A percentile compares a stretch with the other conserved stretches of the same genome.
Conservation (phyloP, 805 yeast genomes). For the Hanseniaspora opuntiae region DNA sequence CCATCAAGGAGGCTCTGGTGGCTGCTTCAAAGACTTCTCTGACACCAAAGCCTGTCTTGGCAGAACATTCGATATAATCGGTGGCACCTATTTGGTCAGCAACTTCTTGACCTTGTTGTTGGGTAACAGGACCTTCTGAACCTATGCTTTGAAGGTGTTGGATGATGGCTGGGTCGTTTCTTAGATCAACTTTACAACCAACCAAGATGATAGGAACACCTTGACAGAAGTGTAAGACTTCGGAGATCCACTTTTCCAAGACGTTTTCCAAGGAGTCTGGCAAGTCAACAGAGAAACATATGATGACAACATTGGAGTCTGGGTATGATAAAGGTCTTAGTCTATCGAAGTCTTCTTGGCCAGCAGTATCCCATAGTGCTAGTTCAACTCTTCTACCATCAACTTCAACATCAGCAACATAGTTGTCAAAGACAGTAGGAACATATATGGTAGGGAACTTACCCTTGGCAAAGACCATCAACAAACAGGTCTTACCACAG, state of each 20-base stretch:
- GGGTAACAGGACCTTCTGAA: constrained; percentile 22
- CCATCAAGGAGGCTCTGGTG: constrained; percentile 64
- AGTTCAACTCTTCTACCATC: constrained; percentile 85
- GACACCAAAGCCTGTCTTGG: constrained; percentile 83
- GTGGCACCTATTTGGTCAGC: constrained; percentile 72
- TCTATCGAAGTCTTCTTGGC: constrained; percentile 95
- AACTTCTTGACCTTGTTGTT: constrained; percentile 45
- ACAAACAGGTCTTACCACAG: constrained; percentile 87
- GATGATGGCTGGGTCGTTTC: constrained; percentile 66
- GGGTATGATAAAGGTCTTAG: constrained; percentile 82
- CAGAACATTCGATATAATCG: constrained; percentile 70
- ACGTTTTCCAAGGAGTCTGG: constrained; percentile 85
- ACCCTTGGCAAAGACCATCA: constrained; percentile 75
- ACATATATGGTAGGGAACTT: constrained; percentile 89
- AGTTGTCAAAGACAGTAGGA: constrained; percentile 93
- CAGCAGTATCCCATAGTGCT: constrained; percentile 96
- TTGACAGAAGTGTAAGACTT: constrained; percentile 85
- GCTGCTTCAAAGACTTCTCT: constrained; percentile 87
- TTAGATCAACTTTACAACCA: constrained; percentile 82
- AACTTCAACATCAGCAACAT: constrained; percentile 89
- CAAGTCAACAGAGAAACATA: constrained; percentile 89
- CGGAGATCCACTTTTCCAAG: constrained; percentile 91
- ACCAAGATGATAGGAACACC: constrained; percentile 86
- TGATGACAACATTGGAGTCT: constrained; percentile 93
- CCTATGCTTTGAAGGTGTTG: constrained; percentile 44